phyloP scores from a whole-genome alignment of 768 basidiomycete species.

The Hydnum rufescens region DNA sequence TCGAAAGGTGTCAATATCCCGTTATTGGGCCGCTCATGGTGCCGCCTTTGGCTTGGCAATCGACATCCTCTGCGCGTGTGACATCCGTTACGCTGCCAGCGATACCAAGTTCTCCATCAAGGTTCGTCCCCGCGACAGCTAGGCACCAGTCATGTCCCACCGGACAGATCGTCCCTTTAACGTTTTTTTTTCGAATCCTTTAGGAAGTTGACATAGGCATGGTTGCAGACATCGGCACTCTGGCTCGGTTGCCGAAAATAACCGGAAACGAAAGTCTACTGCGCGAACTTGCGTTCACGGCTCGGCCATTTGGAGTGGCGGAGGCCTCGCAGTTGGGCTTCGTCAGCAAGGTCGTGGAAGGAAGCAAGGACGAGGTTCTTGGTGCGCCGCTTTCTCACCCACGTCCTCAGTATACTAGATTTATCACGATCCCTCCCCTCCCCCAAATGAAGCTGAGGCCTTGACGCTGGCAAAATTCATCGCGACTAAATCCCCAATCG shows the following conservation, averaged over 20 bases:
- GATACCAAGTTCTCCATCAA: constrained; percentile 52
- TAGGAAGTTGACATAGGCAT: constrained; percentile 78
- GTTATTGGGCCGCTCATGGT: constrained; percentile 74
- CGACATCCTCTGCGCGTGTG: constrained; percentile 57
- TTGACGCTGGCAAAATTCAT: constrained; percentile 45
- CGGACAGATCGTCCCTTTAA: background rate
- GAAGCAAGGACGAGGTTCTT: constrained; percentile 46
- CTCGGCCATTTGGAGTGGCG: constrained; percentile 40
- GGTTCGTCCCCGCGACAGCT: constrained; percentile 20
- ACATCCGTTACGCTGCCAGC: constrained; percentile 53
- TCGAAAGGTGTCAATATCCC: constrained; percentile 51
- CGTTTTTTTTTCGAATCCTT: background rate
- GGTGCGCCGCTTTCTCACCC: constrained; percentile 11
- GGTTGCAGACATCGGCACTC: constrained; percentile 73
- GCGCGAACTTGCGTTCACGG: constrained; percentile 60
- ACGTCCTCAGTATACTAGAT: background rate
- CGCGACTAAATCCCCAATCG: constrained; percentile 61
- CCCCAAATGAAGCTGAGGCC: constrained; percentile 24
- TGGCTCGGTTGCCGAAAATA: constrained; percentile 64
- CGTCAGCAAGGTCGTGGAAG: constrained; percentile 48
- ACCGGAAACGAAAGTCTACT: constrained; percentile 52
- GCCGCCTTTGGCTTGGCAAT: constrained; percentile 55
- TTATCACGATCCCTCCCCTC: constrained; percentile 14
- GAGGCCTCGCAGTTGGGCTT: constrained; percentile 57
- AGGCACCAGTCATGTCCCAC: background rate